A percentile compares a stretch with the other conserved stretches of the same genome.
Evolutionary conservation across 2,329 filamentous ascomycete species (phyloP).

Genomic region (Cercospora beticola): DNA sequence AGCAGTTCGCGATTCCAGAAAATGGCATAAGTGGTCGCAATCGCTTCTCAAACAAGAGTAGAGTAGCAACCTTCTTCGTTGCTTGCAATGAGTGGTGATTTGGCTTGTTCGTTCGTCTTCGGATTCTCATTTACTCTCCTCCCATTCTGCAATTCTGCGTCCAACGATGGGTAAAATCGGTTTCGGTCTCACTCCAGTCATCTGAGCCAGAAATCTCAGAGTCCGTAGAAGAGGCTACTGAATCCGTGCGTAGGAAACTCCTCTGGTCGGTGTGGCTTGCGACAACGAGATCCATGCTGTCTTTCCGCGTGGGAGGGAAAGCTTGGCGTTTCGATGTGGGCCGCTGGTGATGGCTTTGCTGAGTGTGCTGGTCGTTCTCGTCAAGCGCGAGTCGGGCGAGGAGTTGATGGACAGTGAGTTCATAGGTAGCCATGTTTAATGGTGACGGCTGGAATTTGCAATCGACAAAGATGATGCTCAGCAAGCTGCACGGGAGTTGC

Average conservation of each 20-base stretch:
- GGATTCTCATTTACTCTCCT: neutral
- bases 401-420: constrained; percentile 27
- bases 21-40: neutral
- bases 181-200: neutral
- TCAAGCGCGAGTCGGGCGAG: constrained; percentile 23
- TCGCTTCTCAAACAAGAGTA: neutral
- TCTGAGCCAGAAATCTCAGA: neutral
- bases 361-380: neutral
- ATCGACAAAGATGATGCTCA: neutral
- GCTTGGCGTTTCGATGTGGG: neutral
- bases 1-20: neutral
- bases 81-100: neutral
- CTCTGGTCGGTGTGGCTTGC: neutral
- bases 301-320: neutral
- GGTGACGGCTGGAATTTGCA: neutral
- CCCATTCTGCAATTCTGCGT: neutral
- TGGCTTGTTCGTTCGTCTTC: too few species aligned
- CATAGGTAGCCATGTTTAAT: constrained; percentile 25
- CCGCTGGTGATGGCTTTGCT: neutral
- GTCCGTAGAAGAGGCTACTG: neutral
- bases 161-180: neutral
- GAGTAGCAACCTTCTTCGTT: neutral
- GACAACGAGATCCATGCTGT: constrained; percentile 7
- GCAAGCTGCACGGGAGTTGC: neutral
- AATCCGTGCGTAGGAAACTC: neutral